Base-by-base conservation (phyloP, 208 protist genomes). In the Leptomonas seymouri region DNA sequence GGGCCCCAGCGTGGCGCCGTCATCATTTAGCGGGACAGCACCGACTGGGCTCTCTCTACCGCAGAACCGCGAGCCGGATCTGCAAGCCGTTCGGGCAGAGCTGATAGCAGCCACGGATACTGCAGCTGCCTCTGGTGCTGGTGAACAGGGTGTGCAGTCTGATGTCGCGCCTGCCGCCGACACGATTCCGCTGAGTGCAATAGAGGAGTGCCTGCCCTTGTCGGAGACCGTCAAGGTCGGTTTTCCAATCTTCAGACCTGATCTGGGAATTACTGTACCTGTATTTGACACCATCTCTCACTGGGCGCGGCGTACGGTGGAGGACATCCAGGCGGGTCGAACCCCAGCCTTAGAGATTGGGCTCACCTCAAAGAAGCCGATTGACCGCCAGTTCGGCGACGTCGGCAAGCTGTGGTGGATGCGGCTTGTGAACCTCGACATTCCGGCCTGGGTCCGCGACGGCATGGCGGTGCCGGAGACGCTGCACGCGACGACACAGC, bases 221-320 rank as follows among this genome's bases (percentile, higher is more conserved):
- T 62, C 59, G 16, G 72, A 67, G 25, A 73, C 76, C 18, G 61
- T 83, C 58, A 81, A 83, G 68, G 74, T 86, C 8, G 81, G 77
- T 41, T 81, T 83, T 25, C 59, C 73, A 46, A 46, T 83, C 15
- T 86, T 67, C 58, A 67, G 74, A 9, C 76, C 71, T 0, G 57
- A 74, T 21, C 74, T 83, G 30, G 81, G 71, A 58, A 82, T 86
- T 63, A 79, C 76, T 28, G 77, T 83, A 39, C 67, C 72, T 0
- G 57, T 86, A 39, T 80, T 83, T 41, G 71, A 77, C 63, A 83
- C 81, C 41, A 41, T 80, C 36, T 41, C 61, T 20, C 42, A 31
- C 46, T 86, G 81, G 81, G 46, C 27, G 3, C 41, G 53, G 56
- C 67, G 67, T 12, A 63, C 64, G 0, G 42, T 3, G 12, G 65